These are phyloP conservation scores for Pleurotus tuber-regium DNA, from an alignment of 768 basidiomycete genomes.

Conservation along the genomic window DNA sequence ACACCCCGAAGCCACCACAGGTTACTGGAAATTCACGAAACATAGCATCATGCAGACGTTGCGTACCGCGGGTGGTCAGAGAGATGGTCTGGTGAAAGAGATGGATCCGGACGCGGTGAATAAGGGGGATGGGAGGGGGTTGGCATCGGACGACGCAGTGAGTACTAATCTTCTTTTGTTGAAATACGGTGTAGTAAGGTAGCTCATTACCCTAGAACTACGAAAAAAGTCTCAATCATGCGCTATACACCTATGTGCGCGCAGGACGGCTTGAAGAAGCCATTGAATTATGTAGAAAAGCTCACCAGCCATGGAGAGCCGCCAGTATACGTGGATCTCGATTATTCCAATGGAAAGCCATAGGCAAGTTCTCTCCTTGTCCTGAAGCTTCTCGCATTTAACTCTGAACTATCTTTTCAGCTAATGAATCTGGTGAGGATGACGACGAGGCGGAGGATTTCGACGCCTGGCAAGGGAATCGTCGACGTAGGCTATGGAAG, in stretches of 20 bases:
- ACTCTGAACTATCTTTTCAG: slow-evolving; percentile 14
- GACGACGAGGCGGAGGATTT: slow-evolving; percentile 48
- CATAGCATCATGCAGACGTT: slow-evolving; percentile 65
- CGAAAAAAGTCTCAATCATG: slow-evolving; percentile 74
- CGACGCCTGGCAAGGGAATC: slow-evolving; percentile 72
- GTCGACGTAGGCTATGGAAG: slow-evolving; percentile 83
- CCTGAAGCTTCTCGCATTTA: neutral
- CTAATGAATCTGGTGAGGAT: slow-evolving; percentile 41
- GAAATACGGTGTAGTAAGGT: too few species aligned
- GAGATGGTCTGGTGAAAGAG: slow-evolving; percentile 55
- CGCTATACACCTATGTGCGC: slow-evolving; percentile 78
- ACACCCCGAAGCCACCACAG: slow-evolving; percentile 71
- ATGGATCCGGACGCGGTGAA: slow-evolving; percentile 84
- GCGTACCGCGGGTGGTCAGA: slow-evolving; percentile 42
- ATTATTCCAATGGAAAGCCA: slow-evolving; percentile 71
- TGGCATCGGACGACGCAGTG: slow-evolving; percentile 81
- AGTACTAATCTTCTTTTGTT: slow-evolving; percentile 20
- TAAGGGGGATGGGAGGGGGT: slow-evolving; percentile 50
- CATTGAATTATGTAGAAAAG: slow-evolving; percentile 73
- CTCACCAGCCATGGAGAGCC: slow-evolving; percentile 90
- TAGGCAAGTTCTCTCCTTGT: slow-evolving; percentile 45
- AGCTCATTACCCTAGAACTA: slow-evolving; percentile 53
- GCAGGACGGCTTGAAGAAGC: slow-evolving; percentile 86
- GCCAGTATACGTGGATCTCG: slow-evolving; percentile 84
- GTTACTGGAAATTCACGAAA: slow-evolving; percentile 85